Evolutionary conservation across 2,329 filamentous ascomycete genomes (phyloP), one percentile per base, ranked within the genome.

Genomic region (Aspergillus flavus): DNA sequence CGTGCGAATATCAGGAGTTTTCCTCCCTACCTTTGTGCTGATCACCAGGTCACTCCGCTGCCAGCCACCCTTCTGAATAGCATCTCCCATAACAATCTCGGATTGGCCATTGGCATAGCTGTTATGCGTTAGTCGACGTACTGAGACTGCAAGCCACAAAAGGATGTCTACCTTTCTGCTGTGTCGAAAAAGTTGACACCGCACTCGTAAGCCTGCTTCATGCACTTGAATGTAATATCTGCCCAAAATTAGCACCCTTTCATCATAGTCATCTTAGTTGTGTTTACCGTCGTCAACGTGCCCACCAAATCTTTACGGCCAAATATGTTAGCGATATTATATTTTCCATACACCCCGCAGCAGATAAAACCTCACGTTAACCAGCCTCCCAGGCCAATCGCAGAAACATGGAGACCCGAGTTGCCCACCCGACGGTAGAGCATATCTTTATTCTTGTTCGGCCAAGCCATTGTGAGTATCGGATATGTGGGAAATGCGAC

Each of bases 331-430:
- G 19, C 30, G 28, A 28, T 23, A 43, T 11, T 45, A 53, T 9
- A 9, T 43, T 19, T 11, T 30, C 19, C 14, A 14, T 6, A 26
- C 4, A 6, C 14, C 26, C 16, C 26, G 26, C 16, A n/a, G 14
- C 6, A 16, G 2, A 16, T 28, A 14, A 64, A 52, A n/a, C 64
- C 67, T 66, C 64, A 77, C 64, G 72, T 76, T 21, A 76, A 66
- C 78, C 78, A 80, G 43, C 78, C 79, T 48, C 80, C 91, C 4
- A 93, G 82, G 1, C 88, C 89, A 66, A 93, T 88, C 57, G 87
- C 85, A 53, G 90, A 93, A 41, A 93, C 89, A 76, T 92, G 87
- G 23, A 93, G 84, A 60, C 91, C 90, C 11, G 89, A 90, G 56
- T 86, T 86, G 71, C 90, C 90, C 7, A 92, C 82, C 75, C 88